These are phyloP conservation scores for Starmerella ratchasimensis DNA, from an alignment of 805 yeast genomes.

Conservation along the genomic window DNA sequence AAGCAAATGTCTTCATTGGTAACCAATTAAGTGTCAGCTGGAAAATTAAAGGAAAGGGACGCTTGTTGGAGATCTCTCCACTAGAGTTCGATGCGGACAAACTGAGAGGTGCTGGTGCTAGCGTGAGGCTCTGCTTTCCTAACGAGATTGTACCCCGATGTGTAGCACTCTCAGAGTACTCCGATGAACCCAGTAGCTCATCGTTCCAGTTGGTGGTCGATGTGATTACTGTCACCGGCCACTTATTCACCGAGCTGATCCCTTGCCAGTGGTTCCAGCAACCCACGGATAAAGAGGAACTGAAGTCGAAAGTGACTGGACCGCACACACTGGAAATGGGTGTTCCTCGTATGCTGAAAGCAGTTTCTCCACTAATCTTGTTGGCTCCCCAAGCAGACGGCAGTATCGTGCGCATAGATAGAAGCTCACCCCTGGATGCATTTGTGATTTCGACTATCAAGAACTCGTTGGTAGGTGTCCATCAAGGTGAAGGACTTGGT, in stretches of 20 bases:
- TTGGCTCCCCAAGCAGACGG: conserved; percentile 65
- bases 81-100: conserved; percentile 10
- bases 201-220: conserved; percentile 18
- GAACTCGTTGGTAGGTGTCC: conserved; percentile 17
- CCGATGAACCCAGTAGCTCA: conserved; percentile 2
- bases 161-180: conserved; percentile 26
- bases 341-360: conserved; percentile 39
- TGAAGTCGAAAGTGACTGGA: conserved; percentile 50
- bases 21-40: conserved; percentile 6
- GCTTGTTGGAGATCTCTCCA: conserved; percentile 13
- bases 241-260: conserved; percentile 36
- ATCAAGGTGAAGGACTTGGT: conserved; percentile 5
- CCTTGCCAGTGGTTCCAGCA: conserved; percentile 10
- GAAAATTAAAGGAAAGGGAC: conserved; percentile 6
- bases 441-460: conserved; percentile 29
- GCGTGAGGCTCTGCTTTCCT: conserved; percentile 31
- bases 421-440: conserved; percentile 24
- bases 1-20: conserved; percentile 11
- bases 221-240: conserved; percentile 37
- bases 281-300: conserved; percentile 34
- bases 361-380: conserved; percentile 34
- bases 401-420: conserved; percentile 36
- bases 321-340: conserved; percentile 40
- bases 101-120: conserved; percentile 9
- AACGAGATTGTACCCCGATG: conserved; percentile 29